A percentile compares a stretch with the other conserved stretches of the same genome.
phyloP scores from a whole-genome alignment of 176 grass and related monocot species.

The Dactylis glomerata region DNA sequence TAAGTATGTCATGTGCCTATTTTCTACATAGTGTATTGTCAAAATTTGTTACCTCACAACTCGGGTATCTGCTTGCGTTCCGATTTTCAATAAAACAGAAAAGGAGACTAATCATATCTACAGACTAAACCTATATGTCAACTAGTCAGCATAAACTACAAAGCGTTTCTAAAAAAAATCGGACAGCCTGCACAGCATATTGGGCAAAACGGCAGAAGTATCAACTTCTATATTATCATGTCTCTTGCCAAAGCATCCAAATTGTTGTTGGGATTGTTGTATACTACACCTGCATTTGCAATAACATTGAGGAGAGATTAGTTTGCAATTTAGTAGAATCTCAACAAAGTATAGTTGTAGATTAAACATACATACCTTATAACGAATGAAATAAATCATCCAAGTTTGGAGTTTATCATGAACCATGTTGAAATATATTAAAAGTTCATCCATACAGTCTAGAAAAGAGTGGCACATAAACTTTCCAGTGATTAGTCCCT shows the following conservation, averaged over 20 bases:
- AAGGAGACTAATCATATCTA: neutral
- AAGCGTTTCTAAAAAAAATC: neutral
- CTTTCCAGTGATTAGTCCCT: neutral
- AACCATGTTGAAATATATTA: neutral
- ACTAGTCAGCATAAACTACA: neutral
- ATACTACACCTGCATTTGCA: conserved; percentile 17
- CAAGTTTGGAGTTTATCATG: neutral
- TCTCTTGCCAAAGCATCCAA: conserved; percentile 14
- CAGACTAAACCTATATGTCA: conserved; percentile 4
- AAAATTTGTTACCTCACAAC: conserved; percentile 31
- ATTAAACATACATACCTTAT: conserved; percentile 21
- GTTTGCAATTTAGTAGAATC: neutral
- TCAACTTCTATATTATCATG: neutral
- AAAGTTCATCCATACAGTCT: neutral
- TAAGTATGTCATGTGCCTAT: conserved; percentile 6
- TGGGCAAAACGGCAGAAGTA: neutral
- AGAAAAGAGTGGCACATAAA: conserved; percentile 13
- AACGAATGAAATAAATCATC: neutral
- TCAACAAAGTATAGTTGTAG: neutral
- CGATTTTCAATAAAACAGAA: neutral
- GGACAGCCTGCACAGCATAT: neutral
- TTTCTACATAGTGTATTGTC: conserved; percentile 17
- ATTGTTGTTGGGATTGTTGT: too few relatives aligned
- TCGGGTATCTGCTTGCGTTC: conserved; percentile 14
- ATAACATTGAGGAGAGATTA: neutral